Percentiles rank a stretch among this genome's conserved stretches.
phyloP scores from a whole-genome alignment of 1,139 yeast genomes.

The Torulaspora pretoriensis region DNA sequence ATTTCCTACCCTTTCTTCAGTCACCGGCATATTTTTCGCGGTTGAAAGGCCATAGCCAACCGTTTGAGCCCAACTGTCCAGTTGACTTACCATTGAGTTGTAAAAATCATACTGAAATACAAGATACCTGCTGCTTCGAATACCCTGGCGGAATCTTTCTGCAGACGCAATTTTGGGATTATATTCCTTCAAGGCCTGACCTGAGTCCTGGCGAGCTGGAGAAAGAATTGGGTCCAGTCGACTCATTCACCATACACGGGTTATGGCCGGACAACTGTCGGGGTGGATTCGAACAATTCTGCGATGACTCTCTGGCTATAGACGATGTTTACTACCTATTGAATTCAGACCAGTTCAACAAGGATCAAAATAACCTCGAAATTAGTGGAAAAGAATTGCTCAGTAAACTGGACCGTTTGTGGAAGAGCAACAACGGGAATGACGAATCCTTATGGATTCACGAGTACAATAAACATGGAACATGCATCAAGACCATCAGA shows the following conservation, averaged over 20 bases:
- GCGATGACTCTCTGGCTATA: constrained; percentile 60
- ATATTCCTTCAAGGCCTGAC: constrained; percentile 47
- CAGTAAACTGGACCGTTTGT: constrained; percentile 52
- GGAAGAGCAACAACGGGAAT: constrained; percentile 76
- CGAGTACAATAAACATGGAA: constrained; percentile 93
- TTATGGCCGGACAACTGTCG: constrained; percentile 82
- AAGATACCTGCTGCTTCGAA: constrained; percentile 78
- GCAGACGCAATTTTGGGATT: constrained; percentile 95
- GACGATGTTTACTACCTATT: constrained; percentile 53
- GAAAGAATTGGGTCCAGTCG: constrained; percentile 66
- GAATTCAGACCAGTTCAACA: constrained; percentile 37
- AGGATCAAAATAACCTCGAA: constrained; percentile 17
- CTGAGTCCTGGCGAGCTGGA: constrained; percentile 26
- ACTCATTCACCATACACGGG: constrained; percentile 80
- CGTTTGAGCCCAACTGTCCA: constrained; percentile 48
- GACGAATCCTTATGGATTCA: constrained; percentile 85
- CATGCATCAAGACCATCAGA: constrained; percentile 77
- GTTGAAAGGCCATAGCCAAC: constrained; percentile 1
- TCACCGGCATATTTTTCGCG: constrained; percentile 7
- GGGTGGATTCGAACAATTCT: constrained; percentile 71
- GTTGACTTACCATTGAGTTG: constrained; percentile 66
- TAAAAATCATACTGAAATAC: constrained; percentile 42
- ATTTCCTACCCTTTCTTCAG: constrained; percentile 8
- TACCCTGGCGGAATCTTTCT: constrained; percentile 81
- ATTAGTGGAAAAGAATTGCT: constrained; percentile 52